phyloP scores from a whole-genome alignment of 176 grass and related monocot species.

The Paspalum vaginatum region DNA sequence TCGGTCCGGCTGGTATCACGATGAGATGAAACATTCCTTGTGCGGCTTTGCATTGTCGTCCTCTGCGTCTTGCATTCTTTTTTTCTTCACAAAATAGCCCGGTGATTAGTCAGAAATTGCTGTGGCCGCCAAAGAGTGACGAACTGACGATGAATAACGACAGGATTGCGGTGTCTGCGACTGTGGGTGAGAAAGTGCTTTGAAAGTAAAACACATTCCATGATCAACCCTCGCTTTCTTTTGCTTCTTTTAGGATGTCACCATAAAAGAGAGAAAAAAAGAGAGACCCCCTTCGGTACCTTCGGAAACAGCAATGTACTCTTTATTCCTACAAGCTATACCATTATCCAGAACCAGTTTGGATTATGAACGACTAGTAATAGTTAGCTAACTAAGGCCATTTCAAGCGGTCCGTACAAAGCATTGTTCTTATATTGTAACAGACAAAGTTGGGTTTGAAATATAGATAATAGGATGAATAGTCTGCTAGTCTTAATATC shows the following conservation, averaged over 20 bases:
- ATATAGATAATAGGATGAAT: too few species aligned
- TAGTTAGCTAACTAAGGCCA: too few species aligned
- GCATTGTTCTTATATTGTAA: too few species aligned
- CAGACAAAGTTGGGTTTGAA: too few species aligned
- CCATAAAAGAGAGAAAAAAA: neutral
- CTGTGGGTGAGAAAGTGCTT: neutral
- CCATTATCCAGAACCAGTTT: neutral
- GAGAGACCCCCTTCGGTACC: too few species aligned
- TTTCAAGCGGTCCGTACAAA: too few species aligned
- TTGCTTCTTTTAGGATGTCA: neutral
- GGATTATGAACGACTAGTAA: too few species aligned
- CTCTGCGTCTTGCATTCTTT: neutral
- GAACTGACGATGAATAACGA: neutral
- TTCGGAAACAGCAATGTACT: neutral
- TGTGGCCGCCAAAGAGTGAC: neutral
- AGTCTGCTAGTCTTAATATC: too few species aligned
- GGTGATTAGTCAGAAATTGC: constrained; percentile 34
- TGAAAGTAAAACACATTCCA: neutral
- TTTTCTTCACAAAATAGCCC: neutral
- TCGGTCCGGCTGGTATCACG: neutral
- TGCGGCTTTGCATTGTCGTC: neutral
- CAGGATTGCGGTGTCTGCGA: neutral
- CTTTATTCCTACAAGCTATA: neutral
- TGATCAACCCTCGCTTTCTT: neutral
- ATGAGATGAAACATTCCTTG: constrained; percentile 8